Percentiles rank a stretch among this genome's conserved stretches.
Conservation (phyloP, 78 protist species). For the Dictyostelium intermedium region DNA sequence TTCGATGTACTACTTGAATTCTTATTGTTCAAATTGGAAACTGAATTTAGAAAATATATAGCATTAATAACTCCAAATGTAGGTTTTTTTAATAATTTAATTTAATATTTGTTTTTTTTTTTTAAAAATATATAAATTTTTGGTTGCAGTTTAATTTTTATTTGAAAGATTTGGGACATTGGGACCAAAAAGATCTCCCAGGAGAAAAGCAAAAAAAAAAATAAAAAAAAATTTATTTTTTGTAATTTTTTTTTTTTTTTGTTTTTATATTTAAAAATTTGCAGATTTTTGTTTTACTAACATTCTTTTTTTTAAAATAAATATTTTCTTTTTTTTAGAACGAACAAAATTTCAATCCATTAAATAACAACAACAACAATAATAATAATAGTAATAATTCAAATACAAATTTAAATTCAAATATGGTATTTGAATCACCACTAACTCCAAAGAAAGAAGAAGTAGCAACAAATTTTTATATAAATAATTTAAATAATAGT, state of each 20-base stretch:
- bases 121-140: no score
- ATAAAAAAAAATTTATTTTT: not conserved
- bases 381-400: not conserved
- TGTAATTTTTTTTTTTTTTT: no score
- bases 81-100: not conserved
- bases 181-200: not conserved
- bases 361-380: not conserved
- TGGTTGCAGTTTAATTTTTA: no score
- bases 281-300: not conserved
- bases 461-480: not conserved
- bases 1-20: slow-evolving; percentile 40
- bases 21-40: slow-evolving; percentile 18
- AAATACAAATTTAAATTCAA: not conserved
- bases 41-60: slow-evolving; percentile 38
- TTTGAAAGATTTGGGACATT: not conserved
- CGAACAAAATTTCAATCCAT: not conserved
- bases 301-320: not conserved
- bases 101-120: not conserved
- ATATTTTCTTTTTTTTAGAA: not conserved
- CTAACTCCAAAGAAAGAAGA: not conserved
- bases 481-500: not conserved
- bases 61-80: not conserved
- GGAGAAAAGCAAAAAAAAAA: not conserved
- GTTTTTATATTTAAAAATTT: not conserved
- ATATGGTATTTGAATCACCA: not conserved